Base-by-base conservation (phyloP, 2,329 filamentous ascomycete species). In the Colletotrichum incanum region DNA sequence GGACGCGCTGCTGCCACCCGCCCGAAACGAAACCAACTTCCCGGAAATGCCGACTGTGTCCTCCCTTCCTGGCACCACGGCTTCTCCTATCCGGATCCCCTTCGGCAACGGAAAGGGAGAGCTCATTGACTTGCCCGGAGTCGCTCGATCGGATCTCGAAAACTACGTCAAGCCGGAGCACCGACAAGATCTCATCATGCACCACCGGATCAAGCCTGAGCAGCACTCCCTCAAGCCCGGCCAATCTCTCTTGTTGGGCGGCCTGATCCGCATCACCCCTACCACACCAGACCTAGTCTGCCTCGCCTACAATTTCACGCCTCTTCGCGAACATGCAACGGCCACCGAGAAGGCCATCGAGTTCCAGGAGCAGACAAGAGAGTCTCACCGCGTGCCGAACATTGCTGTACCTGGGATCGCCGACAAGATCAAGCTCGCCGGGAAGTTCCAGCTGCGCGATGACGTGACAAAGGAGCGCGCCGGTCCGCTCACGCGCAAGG, bases 31-130 rank as follows among this genome's bases (percentile, higher is more conserved):
- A 77, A 91, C 89, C 2, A 87, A 92, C 62, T 98, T 92, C 77
- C 96, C 96, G 6, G 85, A 90, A 20, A 95, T 98, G 89, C 96
- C 96, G 1, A 83, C 97, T 14, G 93, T 98, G 1, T 98, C 95
- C 0, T 89, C 93, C 5, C 87, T 98, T 3, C 94, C 96, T 0
- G 96, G 97, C 12, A 99, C 96, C 0, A 99, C 96, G 1, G 96
- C 95, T 2, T 97, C 95, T 0, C 96, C 96, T 0, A 98, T 99
- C 76, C 92, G 96, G 37, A 91, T 98, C 23, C 94, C 95, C 0
- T 99, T 96, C 79, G 95, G 95, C 56, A 91, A 90, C 72, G 93
- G 93, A 31, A 93, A 91, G 77, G 96, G 96, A 67, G 97, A 99
- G 81, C 87, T 99, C 43, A 94, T 99, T 77, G 96, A 99, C 79